phyloP scores from a whole-genome alignment of 1,284 basidiomycete species.

The Pseudozyma sp. region DNA sequence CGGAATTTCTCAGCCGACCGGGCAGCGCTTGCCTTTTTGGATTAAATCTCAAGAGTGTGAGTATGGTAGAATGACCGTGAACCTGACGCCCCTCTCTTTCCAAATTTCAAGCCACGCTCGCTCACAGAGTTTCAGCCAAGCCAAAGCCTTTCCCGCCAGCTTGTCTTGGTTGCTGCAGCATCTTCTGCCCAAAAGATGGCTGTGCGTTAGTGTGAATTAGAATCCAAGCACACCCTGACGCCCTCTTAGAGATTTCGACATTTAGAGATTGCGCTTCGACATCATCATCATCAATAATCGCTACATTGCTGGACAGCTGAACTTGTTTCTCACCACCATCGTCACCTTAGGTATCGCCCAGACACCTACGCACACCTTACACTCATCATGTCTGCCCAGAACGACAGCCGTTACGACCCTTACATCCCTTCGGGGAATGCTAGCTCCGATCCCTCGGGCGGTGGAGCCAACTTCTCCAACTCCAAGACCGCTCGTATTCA shows the following conservation, averaged over 20 bases:
- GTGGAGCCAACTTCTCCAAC: slow-evolving; percentile 55
- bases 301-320: background rate
- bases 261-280: background rate
- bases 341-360: slow-evolving; percentile 7
- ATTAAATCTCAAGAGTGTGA: background rate
- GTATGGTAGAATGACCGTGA: slow-evolving; percentile 13
- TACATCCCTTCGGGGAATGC: slow-evolving; percentile 64
- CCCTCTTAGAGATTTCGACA: too few relatives aligned
- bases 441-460: slow-evolving; percentile 51
- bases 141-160: too few relatives aligned
- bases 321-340: slow-evolving; percentile 7
- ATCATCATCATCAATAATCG: background rate
- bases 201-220: slow-evolving; percentile 1
- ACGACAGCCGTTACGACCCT: slow-evolving; percentile 64
- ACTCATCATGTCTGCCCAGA: slow-evolving; percentile 46
- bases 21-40: too few relatives aligned
- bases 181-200: slow-evolving; percentile 2
- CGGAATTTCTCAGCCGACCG: background rate
- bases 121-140: too few relatives aligned
- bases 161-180: too few relatives aligned
- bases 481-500: slow-evolving; percentile 66
- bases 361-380: background rate
- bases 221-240: too few relatives aligned
- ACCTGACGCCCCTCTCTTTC: background rate
- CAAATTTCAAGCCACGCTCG: background rate